These are phyloP conservation scores for Prunus fruticosa DNA, from an alignment of 306 rosid species.

Conservation along the genomic window DNA sequence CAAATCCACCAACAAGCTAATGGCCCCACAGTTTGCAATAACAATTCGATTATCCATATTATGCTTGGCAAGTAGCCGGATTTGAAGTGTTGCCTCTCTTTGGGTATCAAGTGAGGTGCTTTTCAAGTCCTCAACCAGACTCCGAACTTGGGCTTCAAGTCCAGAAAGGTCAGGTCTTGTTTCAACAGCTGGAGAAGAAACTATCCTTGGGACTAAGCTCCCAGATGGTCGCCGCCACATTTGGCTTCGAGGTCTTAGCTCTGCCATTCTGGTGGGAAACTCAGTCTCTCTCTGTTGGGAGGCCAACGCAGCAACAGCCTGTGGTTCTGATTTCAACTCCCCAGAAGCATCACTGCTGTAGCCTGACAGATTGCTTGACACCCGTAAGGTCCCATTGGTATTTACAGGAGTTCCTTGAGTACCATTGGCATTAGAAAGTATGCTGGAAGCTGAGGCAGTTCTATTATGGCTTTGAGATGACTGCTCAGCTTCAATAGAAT, in stretches of 20 bases:
- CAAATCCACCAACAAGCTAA: conserved; percentile 65
- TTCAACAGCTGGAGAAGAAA: conserved; percentile 49
- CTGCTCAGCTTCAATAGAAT: conserved; percentile 42
- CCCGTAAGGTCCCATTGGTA: conserved; percentile 43
- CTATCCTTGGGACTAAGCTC: conserved; percentile 59
- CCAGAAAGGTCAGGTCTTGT: conserved; percentile 73
- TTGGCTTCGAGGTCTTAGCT: conserved; percentile 60
- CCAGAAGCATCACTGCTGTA: conserved; percentile 64
- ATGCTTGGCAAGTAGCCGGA: conserved; percentile 82
- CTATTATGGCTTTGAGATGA: conserved; percentile 54
- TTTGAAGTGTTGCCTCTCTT: conserved; percentile 70
- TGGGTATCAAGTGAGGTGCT: conserved; percentile 58
- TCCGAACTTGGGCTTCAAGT: conserved; percentile 67
- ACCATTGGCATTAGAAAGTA: conserved; percentile 41
- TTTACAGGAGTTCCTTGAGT: conserved; percentile 56
- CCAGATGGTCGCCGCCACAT: conserved; percentile 71
- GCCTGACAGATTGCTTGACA: conserved; percentile 51
- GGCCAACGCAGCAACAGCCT: conserved; percentile 36
- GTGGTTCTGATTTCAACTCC: conserved; percentile 56
- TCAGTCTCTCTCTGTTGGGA: conserved; percentile 54
- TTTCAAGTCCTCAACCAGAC: conserved; percentile 69
- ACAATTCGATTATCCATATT: conserved; percentile 89
- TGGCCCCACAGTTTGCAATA: conserved; percentile 84
- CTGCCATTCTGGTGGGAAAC: conserved; percentile 44
- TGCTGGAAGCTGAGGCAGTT: conserved; percentile 60